These are phyloP conservation scores for Phlyctochytrium planicorne DNA, from an alignment of 192 early-diverging fungal genomes.

Conservation along the genomic window DNA sequence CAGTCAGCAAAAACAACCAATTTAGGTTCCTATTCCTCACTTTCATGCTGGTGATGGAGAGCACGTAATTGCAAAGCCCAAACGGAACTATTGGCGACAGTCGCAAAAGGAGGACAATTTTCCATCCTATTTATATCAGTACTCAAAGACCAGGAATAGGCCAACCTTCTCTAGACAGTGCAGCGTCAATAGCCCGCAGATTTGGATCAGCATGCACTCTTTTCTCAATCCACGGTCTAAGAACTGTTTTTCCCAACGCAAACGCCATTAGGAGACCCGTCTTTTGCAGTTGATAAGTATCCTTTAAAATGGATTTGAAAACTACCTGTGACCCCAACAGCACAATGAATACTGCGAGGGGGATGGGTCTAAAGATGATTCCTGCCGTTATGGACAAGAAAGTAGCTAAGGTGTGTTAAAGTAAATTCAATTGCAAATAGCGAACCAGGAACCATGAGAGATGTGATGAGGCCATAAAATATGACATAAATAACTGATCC, in stretches of 20 bases:
- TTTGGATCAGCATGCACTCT: conserved; percentile 10
- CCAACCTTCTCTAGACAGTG: conserved; percentile 8
- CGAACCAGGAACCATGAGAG: conserved; percentile 18
- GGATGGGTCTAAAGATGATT: conserved; percentile 25
- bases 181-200: conserved; percentile 18
- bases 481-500: conserved; percentile 21
- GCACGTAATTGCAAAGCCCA: conserved; percentile 28
- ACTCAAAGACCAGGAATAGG: neutral
- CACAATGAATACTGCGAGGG: conserved; percentile 17
- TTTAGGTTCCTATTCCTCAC: too few species aligned
- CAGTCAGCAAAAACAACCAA: too few species aligned
- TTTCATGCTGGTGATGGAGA: conserved; percentile 20
- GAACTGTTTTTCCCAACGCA: conserved; percentile 19
- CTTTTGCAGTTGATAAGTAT: neutral
- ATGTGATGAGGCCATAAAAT: conserved; percentile 7
- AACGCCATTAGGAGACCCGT: conserved; percentile 12
- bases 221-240: conserved; percentile 24
- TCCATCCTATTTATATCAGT: conserved; percentile 20
- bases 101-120: conserved; percentile 28
- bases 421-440: too few species aligned
- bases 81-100: conserved; percentile 29
- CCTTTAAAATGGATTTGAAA: neutral
- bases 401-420: too few species aligned
- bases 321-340: conserved; percentile 27
- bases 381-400: conserved; percentile 23